Evolutionary conservation across 2,329 filamentous ascomycete species (phyloP), one percentile per base, ranked within the genome.

Genomic region (Aspergillus sp.): DNA sequence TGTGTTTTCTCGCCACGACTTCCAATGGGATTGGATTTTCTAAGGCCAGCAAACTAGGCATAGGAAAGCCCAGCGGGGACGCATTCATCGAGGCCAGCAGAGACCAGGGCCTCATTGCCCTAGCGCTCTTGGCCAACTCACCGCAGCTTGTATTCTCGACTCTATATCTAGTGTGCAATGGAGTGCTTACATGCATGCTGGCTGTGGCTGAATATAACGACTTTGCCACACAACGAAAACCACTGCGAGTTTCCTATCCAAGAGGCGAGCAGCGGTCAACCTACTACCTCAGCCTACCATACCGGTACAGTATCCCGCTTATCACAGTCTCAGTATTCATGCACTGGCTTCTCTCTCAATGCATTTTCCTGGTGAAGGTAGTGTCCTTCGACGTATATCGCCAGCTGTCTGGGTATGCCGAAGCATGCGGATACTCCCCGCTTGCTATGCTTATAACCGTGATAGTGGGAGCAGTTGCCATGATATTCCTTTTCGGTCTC

Each of bases 301-400:
- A 66, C 27, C 55, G 49, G 15, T 70, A 70, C 24, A 51, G 54
- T 3, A 17, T 63, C 1, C 77, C 79, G 0, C 61, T 80, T 0
- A 63, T 75, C 3, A 51, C 65, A 0, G 56, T 63, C 0, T 74
- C 68, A 2, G 69, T 65, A 0, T 1, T 76, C 0, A 65, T 82
- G 39, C 79, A 82, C 58, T 82, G 77, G 78, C 65, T 82, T 6
- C 62, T 79, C 4, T 82, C 79, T 0, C 76, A 80, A 61, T 74
- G 74, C 41, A 56, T 80, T 2, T 82, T 78, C 60, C 62, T 80
- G 3, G 71, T 75, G 2, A 8, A n/a, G 5, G 19, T 46, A 30
- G 8, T 11, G 2, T 20, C 22, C 44, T 30, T n/a, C 22, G 9
- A 20, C 12, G 20, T 17, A 5, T n/a, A 17, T 17, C 5, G 4